Evolutionary conservation across 2,329 filamentous ascomycete species (phyloP), one percentile per base, ranked within the genome.

Genomic region (Sclerotinia borealis): DNA sequence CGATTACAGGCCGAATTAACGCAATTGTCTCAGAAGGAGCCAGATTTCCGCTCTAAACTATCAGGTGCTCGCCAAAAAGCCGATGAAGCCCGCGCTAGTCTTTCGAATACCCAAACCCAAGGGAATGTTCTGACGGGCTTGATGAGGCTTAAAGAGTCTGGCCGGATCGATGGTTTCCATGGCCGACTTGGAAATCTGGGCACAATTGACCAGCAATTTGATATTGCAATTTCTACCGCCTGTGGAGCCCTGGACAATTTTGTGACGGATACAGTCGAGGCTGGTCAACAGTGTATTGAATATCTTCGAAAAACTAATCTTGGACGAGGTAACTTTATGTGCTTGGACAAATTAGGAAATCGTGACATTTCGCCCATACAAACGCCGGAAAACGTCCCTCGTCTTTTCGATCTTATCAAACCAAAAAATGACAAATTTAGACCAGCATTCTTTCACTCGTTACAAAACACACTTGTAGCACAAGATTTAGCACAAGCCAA

Each of bases 261-360:
- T 76, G 93, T 99, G 11, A 96, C 96, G 0, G 95, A 98, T 71
- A 93, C 91, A 0, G 93, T 98, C 17, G 95, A 98, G 72, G 91
- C 92, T 64, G 95, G 93, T 68, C 95, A 99, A 76, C 93, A 98
- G 75, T 99, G 96, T 76, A 98, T 99, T 67, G 95, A 98, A 73
- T 95, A 99, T 73, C 83, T 99, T 15, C 87, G 95, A 63, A 99
- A 98, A 81, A 99, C 96, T 71, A 97, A 97, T 70, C 86, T 99
- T 4, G 95, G 95, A 15, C 87, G 96, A 71, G 95, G 93, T 65
- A 97, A 97, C 78, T 98, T 99, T 75, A 98, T 99, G 72, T 91
- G 95, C 69, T 83, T 99, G 19, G 92, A 99, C 76, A 92, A 93
- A 73, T 80, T 98, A 55, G 86, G 92, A 29, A 81, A 84, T 37